Evolutionary conservation across 2,329 filamentous ascomycete genomes (phyloP), one percentile per base, ranked within the genome.

Genomic region (Aureobasidium vineae): DNA sequence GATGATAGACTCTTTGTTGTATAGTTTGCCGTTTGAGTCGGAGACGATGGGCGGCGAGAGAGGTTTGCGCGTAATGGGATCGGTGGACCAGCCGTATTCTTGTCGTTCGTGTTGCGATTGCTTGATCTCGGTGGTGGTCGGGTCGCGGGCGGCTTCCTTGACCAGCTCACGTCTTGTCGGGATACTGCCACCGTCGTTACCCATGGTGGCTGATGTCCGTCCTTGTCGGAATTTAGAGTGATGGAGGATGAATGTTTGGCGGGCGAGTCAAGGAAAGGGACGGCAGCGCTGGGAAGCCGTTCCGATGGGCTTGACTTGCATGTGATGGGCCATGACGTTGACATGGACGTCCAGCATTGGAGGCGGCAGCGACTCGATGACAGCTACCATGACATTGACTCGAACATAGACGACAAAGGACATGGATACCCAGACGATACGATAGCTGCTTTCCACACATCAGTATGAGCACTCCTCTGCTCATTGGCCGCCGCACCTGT

Each of bases 141-240:
- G 90, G 61, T 88, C 85, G 72, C 91, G 90, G 49, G 93, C 92
- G 33, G 93, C 92, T 78, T 94, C 90, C 79, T 96, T 96, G 77
- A 99, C 95, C 53, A 99, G 90, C 79, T 99, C 96, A 74, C 92
- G 90, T 38, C 96, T 91, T 70, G 90, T 98, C 5, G 95, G 95
- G 72, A 99, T 99, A 71, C 91, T 87, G 70, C 95, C 95, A 72
- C 95, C 95, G 77, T 99, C 95, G 80, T 99, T 99, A 76, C 95
- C 95, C 95, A 99, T 97, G 8, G 23, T 8, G 43, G 11, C n/a
- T 41, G 43, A 4, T 19, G 43, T 6, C 10, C 0, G 28, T 4
- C 15, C 1, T 6, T 15, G 40, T 15, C 0, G n/a, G 2, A 6
- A 10, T 26, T n/a, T 21, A 10, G 26, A 21, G 6, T 38, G 11